Evolutionary conservation across 495 filamentous ascomycete species (phyloP).

Genomic region (Arthonia radiata): DNA sequence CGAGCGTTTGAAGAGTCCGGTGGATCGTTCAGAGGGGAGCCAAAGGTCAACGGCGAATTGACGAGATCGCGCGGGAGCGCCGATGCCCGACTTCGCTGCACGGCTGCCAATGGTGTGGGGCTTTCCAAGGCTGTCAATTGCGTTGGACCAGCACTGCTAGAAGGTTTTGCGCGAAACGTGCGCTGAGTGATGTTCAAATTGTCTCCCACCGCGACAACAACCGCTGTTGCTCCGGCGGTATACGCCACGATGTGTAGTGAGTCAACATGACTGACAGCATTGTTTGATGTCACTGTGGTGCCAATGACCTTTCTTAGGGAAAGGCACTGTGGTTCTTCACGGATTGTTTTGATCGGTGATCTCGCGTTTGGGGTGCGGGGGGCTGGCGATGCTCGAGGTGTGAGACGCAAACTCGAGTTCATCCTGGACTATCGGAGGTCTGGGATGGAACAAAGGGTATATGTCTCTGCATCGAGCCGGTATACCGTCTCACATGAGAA

Average conservation of each 20-base stretch:
- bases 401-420: no score
- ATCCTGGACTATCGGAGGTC: no score
- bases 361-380: conserved; percentile 19
- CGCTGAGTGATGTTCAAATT: conserved; percentile 49
- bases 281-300: conserved; percentile 60
- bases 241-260: conserved; percentile 54
- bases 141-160: conserved; percentile 19
- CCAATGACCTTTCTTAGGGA: conserved; percentile 67
- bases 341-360: conserved; percentile 31
- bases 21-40: conserved; percentile 19
- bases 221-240: conserved; percentile 79
- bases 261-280: conserved; percentile 61
- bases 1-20: conserved; percentile 38
- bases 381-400: no score
- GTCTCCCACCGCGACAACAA: conserved; percentile 61
- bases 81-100: conserved; percentile 14
- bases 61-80: conserved; percentile 25
- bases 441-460: no score
- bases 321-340: conserved; percentile 27
- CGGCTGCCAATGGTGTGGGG: conserved; percentile 14
- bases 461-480: no score
- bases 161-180: conserved; percentile 58
- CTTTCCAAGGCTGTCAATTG: conserved; percentile 19
- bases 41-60: conserved; percentile 9
- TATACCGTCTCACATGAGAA: no score